Evolutionary conservation across 2,329 filamentous ascomycete genomes (phyloP).

Genomic region (Westerdykella sp.): DNA sequence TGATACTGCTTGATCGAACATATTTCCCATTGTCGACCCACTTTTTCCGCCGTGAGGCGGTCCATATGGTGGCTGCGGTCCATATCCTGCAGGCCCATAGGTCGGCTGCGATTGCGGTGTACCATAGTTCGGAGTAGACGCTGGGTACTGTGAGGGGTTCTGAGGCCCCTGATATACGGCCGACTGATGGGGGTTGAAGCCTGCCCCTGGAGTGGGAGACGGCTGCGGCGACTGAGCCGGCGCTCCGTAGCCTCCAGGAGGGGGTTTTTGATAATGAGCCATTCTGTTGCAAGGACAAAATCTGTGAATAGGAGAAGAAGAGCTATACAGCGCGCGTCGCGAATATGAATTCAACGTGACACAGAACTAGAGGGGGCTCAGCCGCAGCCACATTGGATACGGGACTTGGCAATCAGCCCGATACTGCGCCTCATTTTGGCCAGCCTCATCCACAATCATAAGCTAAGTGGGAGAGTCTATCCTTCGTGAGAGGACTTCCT

Average conservation of each 20-base stretch:
- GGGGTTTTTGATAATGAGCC: slow-evolving; percentile 27
- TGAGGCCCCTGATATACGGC: slow-evolving; percentile 14
- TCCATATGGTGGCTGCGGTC: slow-evolving; percentile 2
- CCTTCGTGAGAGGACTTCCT: too few relatives aligned
- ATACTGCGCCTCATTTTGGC: too few relatives aligned
- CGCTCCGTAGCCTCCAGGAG: slow-evolving; percentile 24
- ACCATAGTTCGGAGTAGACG: slow-evolving; percentile 12
- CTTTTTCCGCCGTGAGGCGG: slow-evolving; percentile 11
- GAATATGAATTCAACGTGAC: neutral
- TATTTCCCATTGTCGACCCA: slow-evolving; percentile 21
- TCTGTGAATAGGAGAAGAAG: too few relatives aligned
- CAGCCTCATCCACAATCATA: too few relatives aligned
- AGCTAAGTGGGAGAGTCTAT: too few relatives aligned
- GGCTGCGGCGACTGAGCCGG: slow-evolving; percentile 11
- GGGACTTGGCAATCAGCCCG: neutral
- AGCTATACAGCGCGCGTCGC: too few relatives aligned
- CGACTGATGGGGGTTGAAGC: slow-evolving; percentile 15
- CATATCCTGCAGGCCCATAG: neutral
- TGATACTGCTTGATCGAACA: slow-evolving; percentile 33
- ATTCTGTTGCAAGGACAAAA: neutral
- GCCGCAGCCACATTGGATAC: neutral
- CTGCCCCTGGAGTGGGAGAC: slow-evolving; percentile 10
- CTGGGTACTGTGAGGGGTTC: slow-evolving; percentile 12
- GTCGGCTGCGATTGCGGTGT: slow-evolving; percentile 3
- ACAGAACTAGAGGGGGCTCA: neutral